Percentiles rank a stretch among this genome's conserved stretches.
These are phyloP conservation scores for Salix dunnii DNA, from an alignment of 345 rosid genomes.

Conservation along the genomic window DNA sequence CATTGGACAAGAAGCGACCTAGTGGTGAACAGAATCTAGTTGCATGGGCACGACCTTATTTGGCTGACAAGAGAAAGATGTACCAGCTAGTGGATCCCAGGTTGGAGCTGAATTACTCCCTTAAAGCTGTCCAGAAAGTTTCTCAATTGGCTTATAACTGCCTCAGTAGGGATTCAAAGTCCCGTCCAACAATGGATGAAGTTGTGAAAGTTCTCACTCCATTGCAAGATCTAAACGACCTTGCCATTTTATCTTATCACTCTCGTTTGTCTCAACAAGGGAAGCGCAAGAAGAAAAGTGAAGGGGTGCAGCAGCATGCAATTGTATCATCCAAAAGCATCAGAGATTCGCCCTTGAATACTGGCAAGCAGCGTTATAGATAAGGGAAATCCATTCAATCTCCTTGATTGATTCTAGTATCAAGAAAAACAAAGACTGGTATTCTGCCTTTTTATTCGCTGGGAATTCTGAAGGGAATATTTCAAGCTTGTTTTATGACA, in stretches of 20 bases:
- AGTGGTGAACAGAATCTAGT: constrained; percentile 34
- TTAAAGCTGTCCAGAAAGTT: constrained; percentile 31
- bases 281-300: constrained; percentile 58
- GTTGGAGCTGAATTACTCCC: constrained; percentile 29
- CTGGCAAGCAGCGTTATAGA: constrained; percentile 49
- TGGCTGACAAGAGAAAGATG: constrained; percentile 30
- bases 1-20: constrained; percentile 35
- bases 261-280: constrained; percentile 53
- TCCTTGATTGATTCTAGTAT: constrained; percentile 25
- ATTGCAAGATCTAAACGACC: constrained; percentile 30
- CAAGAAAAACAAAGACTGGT: constrained; percentile 23
- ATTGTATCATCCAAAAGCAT: constrained; percentile 40
- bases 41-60: constrained; percentile 30
- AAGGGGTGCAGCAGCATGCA: constrained; percentile 36
- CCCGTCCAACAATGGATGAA: constrained; percentile 34
- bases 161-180: constrained; percentile 26
- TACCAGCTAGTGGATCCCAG: constrained; percentile 33
- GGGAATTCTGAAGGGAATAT: constrained; percentile 25
- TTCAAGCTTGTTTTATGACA: constrained; percentile 26
- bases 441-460: constrained; percentile 13
- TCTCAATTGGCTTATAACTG: constrained; percentile 28
- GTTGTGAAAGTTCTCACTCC: constrained; percentile 30
- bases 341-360: constrained; percentile 51
- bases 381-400: constrained; percentile 27
- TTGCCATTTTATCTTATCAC: constrained; percentile 24